Percentiles rank a stretch among this genome's conserved stretches.
phyloP scores from a whole-genome alignment of 2,329 filamentous ascomycete genomes.

The Sclerotinia trifoliorum region DNA sequence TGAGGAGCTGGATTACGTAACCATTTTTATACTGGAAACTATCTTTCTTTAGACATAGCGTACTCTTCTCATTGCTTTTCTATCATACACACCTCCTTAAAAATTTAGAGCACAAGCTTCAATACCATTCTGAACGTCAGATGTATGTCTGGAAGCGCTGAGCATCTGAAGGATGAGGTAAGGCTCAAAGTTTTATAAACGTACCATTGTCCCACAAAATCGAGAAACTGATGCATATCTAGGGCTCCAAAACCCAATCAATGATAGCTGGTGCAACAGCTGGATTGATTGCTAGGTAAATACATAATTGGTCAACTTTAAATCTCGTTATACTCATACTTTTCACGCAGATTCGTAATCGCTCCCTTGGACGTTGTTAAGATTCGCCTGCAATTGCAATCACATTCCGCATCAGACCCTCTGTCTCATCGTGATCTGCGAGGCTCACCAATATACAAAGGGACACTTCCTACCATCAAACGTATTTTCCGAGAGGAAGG shows the following conservation, averaged over 20 bases:
- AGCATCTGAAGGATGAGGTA: slow-evolving; percentile 42
- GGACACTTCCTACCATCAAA: slow-evolving; percentile 71
- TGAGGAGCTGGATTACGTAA: background rate
- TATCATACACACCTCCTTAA: background rate
- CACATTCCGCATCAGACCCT: slow-evolving; percentile 73
- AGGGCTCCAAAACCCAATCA: slow-evolving; percentile 67
- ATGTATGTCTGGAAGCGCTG: slow-evolving; percentile 29
- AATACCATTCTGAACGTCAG: slow-evolving; percentile 18
- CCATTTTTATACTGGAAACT: background rate
- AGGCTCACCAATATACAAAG: slow-evolving; percentile 63
- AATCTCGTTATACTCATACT: slow-evolving; percentile 17
- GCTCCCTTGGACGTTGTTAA: slow-evolving; percentile 97
- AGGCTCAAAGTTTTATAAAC: slow-evolving; percentile 17
- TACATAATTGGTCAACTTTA: background rate
- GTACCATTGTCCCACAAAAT: background rate
- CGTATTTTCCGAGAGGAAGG: slow-evolving; percentile 81
- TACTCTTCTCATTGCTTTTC: background rate
- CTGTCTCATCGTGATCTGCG: slow-evolving; percentile 51
- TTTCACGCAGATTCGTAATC: slow-evolving; percentile 70
- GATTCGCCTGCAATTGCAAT: slow-evolving; percentile 93
- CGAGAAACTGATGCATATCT: slow-evolving; percentile 19
- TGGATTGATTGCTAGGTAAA: slow-evolving; percentile 80
- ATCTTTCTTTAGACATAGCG: background rate
- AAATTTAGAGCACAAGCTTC: slow-evolving; percentile 9
- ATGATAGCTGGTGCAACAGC: slow-evolving; percentile 67